Conservation (phyloP, 805 yeast genomes). For the Candida succiphila region DNA sequence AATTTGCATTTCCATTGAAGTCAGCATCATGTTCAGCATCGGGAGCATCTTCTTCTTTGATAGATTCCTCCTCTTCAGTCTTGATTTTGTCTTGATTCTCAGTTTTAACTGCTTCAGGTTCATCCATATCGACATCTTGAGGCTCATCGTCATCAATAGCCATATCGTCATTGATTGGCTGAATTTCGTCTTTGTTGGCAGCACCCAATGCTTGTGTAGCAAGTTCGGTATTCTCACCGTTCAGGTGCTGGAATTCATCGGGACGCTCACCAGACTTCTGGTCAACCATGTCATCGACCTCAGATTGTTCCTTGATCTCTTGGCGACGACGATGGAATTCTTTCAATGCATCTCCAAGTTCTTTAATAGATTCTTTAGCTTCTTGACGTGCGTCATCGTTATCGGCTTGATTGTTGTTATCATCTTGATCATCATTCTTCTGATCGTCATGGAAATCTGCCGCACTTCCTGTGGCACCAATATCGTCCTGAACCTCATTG, state of each 20-base stretch:
- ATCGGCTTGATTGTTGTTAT: constrained; percentile 32
- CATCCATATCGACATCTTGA: no score
- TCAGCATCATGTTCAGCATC: constrained; percentile 18
- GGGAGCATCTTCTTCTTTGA: constrained; percentile 18
- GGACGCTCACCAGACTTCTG: constrained; percentile 57
- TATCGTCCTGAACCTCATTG: constrained; percentile 39
- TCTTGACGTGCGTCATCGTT: constrained; percentile 53
- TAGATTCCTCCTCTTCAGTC: constrained; percentile 16
- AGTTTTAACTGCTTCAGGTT: constrained; percentile 22
- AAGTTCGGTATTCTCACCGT: constrained; percentile 65
- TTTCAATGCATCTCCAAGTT: constrained; percentile 84
- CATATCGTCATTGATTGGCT: constrained; percentile 66
- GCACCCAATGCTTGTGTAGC: constrained; percentile 93
- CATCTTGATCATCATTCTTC: constrained; percentile 27
- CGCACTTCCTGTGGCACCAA: constrained; percentile 57
- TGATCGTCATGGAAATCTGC: constrained; percentile 27
- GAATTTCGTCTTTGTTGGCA: constrained; percentile 72
- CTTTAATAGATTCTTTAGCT: constrained; percentile 71
- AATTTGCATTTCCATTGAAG: constrained; percentile 8
- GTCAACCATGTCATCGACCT: constrained; percentile 41
- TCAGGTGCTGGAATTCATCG: constrained; percentile 79
- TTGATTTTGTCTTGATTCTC: constrained; percentile 23
- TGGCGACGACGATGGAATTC: constrained; percentile 87
- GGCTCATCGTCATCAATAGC: constrained; percentile 71
- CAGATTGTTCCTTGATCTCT: constrained; percentile 72